These are phyloP conservation scores for Nyctanthes arbortristis DNA, from an alignment of 257 asterid species.

Conservation along the genomic window DNA sequence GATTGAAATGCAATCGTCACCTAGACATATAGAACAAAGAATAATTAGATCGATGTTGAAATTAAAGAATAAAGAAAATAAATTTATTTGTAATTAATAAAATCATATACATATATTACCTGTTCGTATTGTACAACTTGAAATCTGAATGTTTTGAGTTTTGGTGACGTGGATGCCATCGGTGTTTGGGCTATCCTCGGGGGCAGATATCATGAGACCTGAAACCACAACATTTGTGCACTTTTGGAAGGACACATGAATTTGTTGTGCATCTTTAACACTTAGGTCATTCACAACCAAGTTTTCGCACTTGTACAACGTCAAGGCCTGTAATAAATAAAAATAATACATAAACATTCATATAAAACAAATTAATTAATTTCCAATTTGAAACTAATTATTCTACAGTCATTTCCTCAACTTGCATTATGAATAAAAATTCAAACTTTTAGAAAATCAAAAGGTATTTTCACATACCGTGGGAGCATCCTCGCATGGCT, in stretches of 20 bases:
- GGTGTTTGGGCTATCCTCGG: conserved; percentile 72
- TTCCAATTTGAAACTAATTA: no score
- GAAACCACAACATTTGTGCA: conserved; percentile 51
- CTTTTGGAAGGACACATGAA: conserved; percentile 53
- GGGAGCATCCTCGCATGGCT: conserved; percentile 79
- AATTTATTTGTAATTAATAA: no score
- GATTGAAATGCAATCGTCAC: conserved; percentile 88
- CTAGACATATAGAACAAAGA: no score
- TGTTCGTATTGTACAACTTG: conserved; percentile 52
- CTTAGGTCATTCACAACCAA: conserved; percentile 49
- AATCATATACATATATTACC: no score
- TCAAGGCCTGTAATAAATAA: conserved; percentile 58
- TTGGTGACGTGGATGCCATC: conserved; percentile 76
- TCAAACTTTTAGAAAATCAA: no score
- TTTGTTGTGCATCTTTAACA: conserved; percentile 64
- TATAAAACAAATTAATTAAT: neutral
- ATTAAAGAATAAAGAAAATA: no score
- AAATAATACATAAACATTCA: neutral
- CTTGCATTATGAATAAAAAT: no score
- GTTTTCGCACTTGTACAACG: conserved; percentile 57
- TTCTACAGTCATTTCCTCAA: neutral
- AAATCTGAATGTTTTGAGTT: conserved; percentile 54
- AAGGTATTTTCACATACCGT: no score
- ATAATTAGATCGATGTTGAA: no score
- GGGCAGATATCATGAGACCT: conserved; percentile 51